phyloP scores from a whole-genome alignment of 306 rosid species.

The Sophora flavescens region DNA sequence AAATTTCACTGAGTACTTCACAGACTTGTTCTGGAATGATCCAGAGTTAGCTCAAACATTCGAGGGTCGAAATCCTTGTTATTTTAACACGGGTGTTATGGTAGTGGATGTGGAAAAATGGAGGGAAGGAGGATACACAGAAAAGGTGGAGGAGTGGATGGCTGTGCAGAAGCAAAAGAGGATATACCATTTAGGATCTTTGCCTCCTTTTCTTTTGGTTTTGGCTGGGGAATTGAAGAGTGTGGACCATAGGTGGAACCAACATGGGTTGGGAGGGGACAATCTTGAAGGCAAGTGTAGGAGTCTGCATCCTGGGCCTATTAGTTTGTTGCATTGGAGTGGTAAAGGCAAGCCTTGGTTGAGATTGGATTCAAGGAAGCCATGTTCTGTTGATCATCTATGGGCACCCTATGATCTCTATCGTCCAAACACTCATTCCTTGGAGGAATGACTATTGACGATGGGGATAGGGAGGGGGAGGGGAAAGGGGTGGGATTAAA shows the following conservation, averaged over 20 bases:
- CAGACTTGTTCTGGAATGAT: constrained; percentile 72
- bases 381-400: constrained; percentile 79
- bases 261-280: constrained; percentile 90
- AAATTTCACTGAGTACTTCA: constrained; percentile 73
- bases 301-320: constrained; percentile 82
- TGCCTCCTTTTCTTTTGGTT: constrained; percentile 87
- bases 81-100: constrained; percentile 93
- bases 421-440: constrained; percentile 60
- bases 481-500: background rate
- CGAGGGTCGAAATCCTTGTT: constrained; percentile 67
- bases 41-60: constrained; percentile 49
- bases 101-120: constrained; percentile 77
- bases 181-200: constrained; percentile 81
- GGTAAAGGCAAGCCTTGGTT: constrained; percentile 96
- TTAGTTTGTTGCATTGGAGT: constrained; percentile 91
- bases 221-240: constrained; percentile 74
- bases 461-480: background rate
- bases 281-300: constrained; percentile 83
- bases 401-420: constrained; percentile 94
- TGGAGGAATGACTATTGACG: constrained; percentile 65
- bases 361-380: constrained; percentile 86
- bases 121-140: constrained; percentile 68
- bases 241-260: constrained; percentile 90
- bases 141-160: constrained; percentile 84
- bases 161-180: constrained; percentile 78